phyloP scores from a whole-genome alignment of 192 early-diverging fungal genomes.

The Funneliformis mosseae region DNA sequence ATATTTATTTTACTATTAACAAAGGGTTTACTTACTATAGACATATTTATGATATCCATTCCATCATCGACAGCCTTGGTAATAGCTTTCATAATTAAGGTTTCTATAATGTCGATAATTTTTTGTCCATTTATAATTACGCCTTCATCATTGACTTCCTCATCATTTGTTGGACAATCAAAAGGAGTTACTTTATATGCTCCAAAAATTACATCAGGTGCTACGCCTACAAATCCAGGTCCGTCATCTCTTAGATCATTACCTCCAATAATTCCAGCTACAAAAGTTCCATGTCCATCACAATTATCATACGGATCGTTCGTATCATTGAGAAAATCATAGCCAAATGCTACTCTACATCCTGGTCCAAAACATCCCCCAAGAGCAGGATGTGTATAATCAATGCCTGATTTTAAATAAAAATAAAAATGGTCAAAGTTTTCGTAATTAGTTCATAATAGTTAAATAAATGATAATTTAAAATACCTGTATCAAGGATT shows the following conservation, averaged over 20 bases:
- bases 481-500: slow-evolving; percentile 56
- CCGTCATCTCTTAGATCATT: slow-evolving; percentile 38
- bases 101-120: background rate
- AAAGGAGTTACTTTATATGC: slow-evolving; percentile 53
- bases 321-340: slow-evolving; percentile 65
- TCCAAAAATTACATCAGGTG: slow-evolving; percentile 64
- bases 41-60: background rate
- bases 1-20: no score
- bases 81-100: background rate
- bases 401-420: slow-evolving; percentile 38
- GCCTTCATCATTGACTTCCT: slow-evolving; percentile 46
- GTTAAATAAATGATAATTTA: no score
- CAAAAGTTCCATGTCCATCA: slow-evolving; percentile 70
- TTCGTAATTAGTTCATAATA: background rate
- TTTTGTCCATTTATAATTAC: background rate
- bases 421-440: background rate
- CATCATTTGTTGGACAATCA: slow-evolving; percentile 50
- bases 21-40: background rate
- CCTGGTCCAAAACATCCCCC: slow-evolving; percentile 58
- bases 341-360: slow-evolving; percentile 55
- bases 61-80: background rate
- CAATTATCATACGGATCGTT: slow-evolving; percentile 60
- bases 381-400: slow-evolving; percentile 61
- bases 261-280: slow-evolving; percentile 60
- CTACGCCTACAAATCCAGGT: slow-evolving; percentile 58